A percentile compares a stretch with the other conserved stretches of the same genome.
phyloP scores from a whole-genome alignment of 805 yeast genomes.

The Myxozyma vanderwaltii region DNA sequence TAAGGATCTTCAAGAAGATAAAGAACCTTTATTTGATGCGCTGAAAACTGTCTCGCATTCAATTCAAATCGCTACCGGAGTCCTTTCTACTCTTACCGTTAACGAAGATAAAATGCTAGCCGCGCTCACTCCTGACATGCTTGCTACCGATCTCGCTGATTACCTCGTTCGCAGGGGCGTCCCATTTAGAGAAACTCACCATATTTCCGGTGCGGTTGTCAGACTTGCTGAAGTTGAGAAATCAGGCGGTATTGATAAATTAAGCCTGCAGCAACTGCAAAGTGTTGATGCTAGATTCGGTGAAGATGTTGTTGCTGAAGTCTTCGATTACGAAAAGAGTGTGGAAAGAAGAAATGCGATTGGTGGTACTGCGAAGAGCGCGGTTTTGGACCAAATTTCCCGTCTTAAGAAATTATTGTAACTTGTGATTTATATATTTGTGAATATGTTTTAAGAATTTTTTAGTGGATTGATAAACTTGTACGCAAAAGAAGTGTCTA shows the following conservation, averaged over 20 bases:
- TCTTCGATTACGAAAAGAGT: slow-evolving; percentile 89
- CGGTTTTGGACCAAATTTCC: slow-evolving; percentile 75
- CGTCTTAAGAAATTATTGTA: slow-evolving; percentile 29
- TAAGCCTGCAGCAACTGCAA: slow-evolving; percentile 75
- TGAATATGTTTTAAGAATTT: too few species aligned
- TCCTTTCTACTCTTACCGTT: slow-evolving; percentile 79
- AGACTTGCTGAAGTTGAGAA: slow-evolving; percentile 79
- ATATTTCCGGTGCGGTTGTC: slow-evolving; percentile 97
- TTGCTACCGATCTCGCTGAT: slow-evolving; percentile 98
- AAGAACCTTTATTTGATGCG: slow-evolving; percentile 95
- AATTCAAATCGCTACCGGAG: slow-evolving; percentile 92
- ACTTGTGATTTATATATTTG: neutral
- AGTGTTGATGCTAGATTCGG: slow-evolving; percentile 77
- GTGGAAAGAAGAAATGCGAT: slow-evolving; percentile 96
- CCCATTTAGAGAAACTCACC: slow-evolving; percentile 99
- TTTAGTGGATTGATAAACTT: too few species aligned
- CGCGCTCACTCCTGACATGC: slow-evolving; percentile 97
- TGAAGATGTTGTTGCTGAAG: slow-evolving; percentile 69
- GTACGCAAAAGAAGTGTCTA: too few species aligned
- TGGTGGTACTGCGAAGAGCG: slow-evolving; percentile 95
- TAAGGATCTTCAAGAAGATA: slow-evolving; percentile 98
- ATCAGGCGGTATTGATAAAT: slow-evolving; percentile 81
- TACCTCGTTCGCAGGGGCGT: slow-evolving; percentile 97
- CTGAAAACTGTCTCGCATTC: slow-evolving; percentile 92
- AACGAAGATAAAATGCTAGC: slow-evolving; percentile 75